Conservation (phyloP, 805 yeast species). For the Debaryomyces tyrocola region DNA sequence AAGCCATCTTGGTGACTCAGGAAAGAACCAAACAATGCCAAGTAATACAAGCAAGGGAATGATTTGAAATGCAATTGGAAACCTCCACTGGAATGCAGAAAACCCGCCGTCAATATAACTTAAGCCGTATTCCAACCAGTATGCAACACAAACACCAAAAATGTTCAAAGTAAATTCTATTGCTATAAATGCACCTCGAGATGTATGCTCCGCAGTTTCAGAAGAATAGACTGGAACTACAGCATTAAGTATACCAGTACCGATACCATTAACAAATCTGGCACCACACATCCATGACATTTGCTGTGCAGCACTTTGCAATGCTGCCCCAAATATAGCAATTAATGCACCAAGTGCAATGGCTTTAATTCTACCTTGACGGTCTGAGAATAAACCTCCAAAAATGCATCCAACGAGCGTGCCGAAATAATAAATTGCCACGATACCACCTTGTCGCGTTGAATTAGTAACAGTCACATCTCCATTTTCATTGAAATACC, state of each 20-base stretch:
- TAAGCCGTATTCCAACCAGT: slow-evolving; percentile 69
- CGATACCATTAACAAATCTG: slow-evolving; percentile 65
- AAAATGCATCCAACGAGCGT: slow-evolving; percentile 18
- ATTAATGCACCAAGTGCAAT: slow-evolving; percentile 9
- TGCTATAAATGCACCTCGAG: slow-evolving; percentile 62
- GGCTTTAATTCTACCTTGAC: slow-evolving; percentile 17
- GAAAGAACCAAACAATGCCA: slow-evolving; percentile 44
- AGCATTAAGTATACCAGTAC: slow-evolving; percentile 70
- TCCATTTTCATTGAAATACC: slow-evolving; percentile 8
- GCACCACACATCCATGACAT: slow-evolving; percentile 8
- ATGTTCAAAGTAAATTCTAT: slow-evolving; percentile 61
- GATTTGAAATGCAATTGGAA: slow-evolving; percentile 47
- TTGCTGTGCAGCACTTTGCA: slow-evolving; percentile 17
- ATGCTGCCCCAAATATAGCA: slow-evolving; percentile 17
- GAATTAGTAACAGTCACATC: slow-evolving; percentile 17
- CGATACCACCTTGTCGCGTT: slow-evolving; percentile 28
- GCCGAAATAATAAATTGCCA: slow-evolving; percentile 31
- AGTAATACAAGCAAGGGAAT: slow-evolving; percentile 43
- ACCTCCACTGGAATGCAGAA: slow-evolving; percentile 38
- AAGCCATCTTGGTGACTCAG: slow-evolving; percentile 51
- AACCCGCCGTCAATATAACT: slow-evolving; percentile 40
- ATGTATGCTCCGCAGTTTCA: slow-evolving; percentile 58
- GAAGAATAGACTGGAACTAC: slow-evolving; percentile 78
- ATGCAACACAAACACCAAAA: slow-evolving; percentile 65
- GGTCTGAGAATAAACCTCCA: slow-evolving; percentile 2